These are phyloP conservation scores for Wakefieldia striispora DNA, from an alignment of 768 basidiomycete genomes.

Conservation along the genomic window DNA sequence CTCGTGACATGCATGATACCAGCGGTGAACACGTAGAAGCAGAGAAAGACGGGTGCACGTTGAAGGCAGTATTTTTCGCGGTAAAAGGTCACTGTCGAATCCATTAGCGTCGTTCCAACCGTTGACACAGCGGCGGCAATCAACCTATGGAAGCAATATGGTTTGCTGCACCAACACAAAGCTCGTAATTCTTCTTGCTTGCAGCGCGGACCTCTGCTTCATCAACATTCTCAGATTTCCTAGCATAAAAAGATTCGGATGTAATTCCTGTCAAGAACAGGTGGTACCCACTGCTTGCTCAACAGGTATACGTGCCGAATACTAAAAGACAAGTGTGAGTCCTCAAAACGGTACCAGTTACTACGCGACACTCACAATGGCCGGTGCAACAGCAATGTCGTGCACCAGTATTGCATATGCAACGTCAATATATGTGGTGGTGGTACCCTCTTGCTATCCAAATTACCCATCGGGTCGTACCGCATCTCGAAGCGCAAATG, in stretches of 20 bases:
- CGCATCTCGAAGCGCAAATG: conserved; percentile 64
- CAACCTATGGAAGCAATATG: conserved; percentile 70
- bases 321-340: conserved; percentile 13
- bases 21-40: conserved; percentile 79
- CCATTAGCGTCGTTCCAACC: not conserved
- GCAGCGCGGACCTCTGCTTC: conserved; percentile 53
- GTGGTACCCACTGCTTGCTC: conserved; percentile 39
- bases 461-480: conserved; percentile 34
- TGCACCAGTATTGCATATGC: conserved; percentile 88
- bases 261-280: not conserved
- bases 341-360: not conserved
- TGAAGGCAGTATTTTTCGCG: conserved; percentile 60
- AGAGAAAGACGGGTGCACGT: conserved; percentile 65
- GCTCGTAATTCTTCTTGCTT: conserved; percentile 65
- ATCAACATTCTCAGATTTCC: conserved; percentile 41
- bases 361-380: conserved; percentile 59
- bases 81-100: conserved; percentile 50
- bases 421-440: conserved; percentile 69
- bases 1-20: conserved; percentile 76
- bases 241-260: conserved; percentile 4
- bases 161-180: conserved; percentile 76
- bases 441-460: conserved; percentile 34
- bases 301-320: conserved; percentile 26
- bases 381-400: conserved; percentile 69
- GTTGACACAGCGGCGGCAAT: conserved; percentile 7